phyloP scores from a whole-genome alignment of 1,284 basidiomycete species.

The Tausonia pullulans region DNA sequence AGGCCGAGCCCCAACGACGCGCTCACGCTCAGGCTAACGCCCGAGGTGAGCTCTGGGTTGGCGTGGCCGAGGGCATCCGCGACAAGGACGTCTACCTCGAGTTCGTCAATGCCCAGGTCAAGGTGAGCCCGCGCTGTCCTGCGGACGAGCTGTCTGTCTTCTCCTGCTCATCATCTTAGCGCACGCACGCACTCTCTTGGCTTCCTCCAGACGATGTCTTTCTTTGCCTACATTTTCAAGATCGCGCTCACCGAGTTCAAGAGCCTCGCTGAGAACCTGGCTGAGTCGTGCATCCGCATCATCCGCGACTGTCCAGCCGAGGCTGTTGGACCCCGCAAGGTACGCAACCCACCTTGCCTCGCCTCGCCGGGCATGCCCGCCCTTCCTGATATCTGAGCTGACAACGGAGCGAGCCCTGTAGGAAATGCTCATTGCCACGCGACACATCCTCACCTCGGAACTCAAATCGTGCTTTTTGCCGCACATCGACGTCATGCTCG shows the following conservation, averaged over 20 bases:
- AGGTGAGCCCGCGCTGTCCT: conserved; percentile 42
- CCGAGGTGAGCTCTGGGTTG: conserved; percentile 70
- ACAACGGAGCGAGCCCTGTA: conserved; percentile 27
- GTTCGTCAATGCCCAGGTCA: conserved; percentile 86
- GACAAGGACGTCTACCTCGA: conserved; percentile 75
- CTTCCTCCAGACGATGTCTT: conserved; percentile 70
- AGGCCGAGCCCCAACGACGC: conserved; percentile 77
- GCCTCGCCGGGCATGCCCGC: too few species aligned
- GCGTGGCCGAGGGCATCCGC: conserved; percentile 61
- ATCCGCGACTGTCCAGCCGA: conserved; percentile 89
- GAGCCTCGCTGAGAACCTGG: conserved; percentile 68
- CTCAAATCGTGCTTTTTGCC: conserved; percentile 71
- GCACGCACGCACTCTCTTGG: background rate
- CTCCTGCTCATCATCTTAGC: background rate
- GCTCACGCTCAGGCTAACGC: conserved; percentile 69
- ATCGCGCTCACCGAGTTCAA: conserved; percentile 58
- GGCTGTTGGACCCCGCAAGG: conserved; percentile 70
- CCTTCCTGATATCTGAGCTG: background rate
- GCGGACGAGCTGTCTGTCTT: background rate
- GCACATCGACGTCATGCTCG: conserved; percentile 79
- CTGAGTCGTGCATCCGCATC: conserved; percentile 70
- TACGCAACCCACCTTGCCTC: conserved; percentile 24
- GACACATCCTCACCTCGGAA: conserved; percentile 76
- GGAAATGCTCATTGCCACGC: conserved; percentile 87
- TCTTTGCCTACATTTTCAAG: conserved; percentile 81